Base-by-base conservation (phyloP, 2,329 filamentous ascomycete genomes). In the Microdochium nivale region DNA sequence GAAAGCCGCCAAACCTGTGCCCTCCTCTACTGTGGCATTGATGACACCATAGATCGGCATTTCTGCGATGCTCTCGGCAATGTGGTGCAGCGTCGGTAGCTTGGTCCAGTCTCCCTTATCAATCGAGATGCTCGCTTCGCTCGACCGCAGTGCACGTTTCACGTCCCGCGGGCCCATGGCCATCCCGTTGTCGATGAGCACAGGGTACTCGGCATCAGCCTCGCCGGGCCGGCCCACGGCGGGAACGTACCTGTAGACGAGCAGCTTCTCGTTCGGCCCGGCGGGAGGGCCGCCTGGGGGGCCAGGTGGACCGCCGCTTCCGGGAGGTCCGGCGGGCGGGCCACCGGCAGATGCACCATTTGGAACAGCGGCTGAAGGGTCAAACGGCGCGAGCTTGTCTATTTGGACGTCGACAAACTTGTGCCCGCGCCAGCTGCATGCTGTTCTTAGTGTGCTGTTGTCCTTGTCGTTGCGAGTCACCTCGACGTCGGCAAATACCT, bases 31-130 rank as follows among this genome's bases (percentile, higher is more conserved):
- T 64, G 78, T 81, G 1, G 73, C 80, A 30, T 73, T 68, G 2
- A 84, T 65, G 37, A 84, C 62, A 52, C 76, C 74, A 57, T 78
- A 82, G 1, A 83, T 62, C 0, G 80, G 81, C 3, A 86, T 67
- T 55, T 80, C 76, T 1, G 72, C 72, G 52, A 84, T 61, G 14
- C 72, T 67, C 21, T 66, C 63, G 4, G 79, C 66, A 9, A 86
- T 65, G 59, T 84, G 78, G 58, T 85, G 80, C 50, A 85, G 64
- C 2, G 81, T 86, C 0, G 82, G 83, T 53, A 85, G 60, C 3
- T 64, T 67, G 47, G 79, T 67, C 79, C 74, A 79, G 57, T 79
- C 73, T 16, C 75, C 56, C 0, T 65, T 66, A 37, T 79, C 69
- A 51, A 83, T 73, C 49, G 67, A 63, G 49, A 84, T 62, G 2